Base-by-base conservation (phyloP, 306 rosid genomes). In the Abrus precatorius region DNA sequence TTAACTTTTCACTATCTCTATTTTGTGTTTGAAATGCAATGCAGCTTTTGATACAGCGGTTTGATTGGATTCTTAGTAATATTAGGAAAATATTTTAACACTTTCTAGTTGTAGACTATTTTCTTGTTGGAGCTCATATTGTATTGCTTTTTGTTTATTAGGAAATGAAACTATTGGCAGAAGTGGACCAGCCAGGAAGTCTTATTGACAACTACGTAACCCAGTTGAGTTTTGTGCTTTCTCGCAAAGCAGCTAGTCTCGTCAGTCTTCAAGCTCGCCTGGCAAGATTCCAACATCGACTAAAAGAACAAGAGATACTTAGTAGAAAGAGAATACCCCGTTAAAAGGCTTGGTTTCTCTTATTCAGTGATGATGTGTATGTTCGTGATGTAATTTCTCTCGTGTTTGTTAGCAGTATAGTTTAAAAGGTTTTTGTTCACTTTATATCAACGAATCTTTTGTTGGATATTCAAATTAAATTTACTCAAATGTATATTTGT, bases 151-250 rank as follows among this genome's bases (percentile, higher is more conserved):
- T 66, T 76, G 86, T 78, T 67, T 59, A 30, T 29, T 82, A 95
- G 98, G 99, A 95, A 91, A 95, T 95, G 99, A 95, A 93, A 84
- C 83, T 95, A 74, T 68, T 95, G 76, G 99, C 97, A 59, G 98
- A 93, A 83, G 99, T 95, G 88, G 99, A 93, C 80, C 98, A 85
- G 84, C 99, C 99, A 13, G 99, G 98, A 34, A 95, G 98, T 85
- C 93, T 75, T 28, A 93, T 95, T 5, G 99, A 95, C 84, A 90
- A 91, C 79, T 95, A 95, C 14, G 96, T 95, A 72, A 84, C 92
- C 36, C 98, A 95, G 85, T 84, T 95, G 90, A 89, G 89, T 85
- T 91, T 88, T 54, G 90, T 93, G 80, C 98, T 95, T 60, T 93
- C 99, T 13, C 98, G 99, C 65, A 95, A 95, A 89, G 97, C 93